Conservation (phyloP, 805 yeast genomes). For the Hanseniaspora vineae region DNA sequence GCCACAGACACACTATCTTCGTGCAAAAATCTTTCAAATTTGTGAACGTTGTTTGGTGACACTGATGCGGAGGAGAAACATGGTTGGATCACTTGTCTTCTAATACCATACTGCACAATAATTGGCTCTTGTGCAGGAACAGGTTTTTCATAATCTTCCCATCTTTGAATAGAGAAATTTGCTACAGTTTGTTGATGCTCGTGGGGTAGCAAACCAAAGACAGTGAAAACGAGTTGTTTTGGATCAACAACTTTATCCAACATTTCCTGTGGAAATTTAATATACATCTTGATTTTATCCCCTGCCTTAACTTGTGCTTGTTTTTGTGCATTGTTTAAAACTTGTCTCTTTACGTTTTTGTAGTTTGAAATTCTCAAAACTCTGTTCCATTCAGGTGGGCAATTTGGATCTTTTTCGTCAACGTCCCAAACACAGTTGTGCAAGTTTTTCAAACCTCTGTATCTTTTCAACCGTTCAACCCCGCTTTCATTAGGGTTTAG, state of each 20-base stretch:
- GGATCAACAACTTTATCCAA: slow-evolving; percentile 33
- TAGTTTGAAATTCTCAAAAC: slow-evolving; percentile 63
- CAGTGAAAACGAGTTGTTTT: slow-evolving; percentile 36
- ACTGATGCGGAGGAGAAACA: slow-evolving; percentile 67
- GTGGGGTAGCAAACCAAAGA: slow-evolving; percentile 67
- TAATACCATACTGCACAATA: slow-evolving; percentile 85
- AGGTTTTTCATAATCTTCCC: slow-evolving; percentile 85
- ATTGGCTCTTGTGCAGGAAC: slow-evolving; percentile 71
- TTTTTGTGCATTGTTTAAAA: slow-evolving; percentile 41
- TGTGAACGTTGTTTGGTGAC: slow-evolving; percentile 75
- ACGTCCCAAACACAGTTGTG: slow-evolving; percentile 77
- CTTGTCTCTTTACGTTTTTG: slow-evolving; percentile 59
- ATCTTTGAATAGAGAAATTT: slow-evolving; percentile 68
- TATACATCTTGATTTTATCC: slow-evolving; percentile 41
- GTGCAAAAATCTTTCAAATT: slow-evolving; percentile 72
- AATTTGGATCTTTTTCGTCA: slow-evolving; percentile 63
- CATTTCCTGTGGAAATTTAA: slow-evolving; percentile 42
- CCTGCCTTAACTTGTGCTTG: slow-evolving; percentile 48
- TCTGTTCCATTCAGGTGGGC: slow-evolving; percentile 70
- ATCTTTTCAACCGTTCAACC: slow-evolving; percentile 57
- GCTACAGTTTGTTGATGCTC: slow-evolving; percentile 80
- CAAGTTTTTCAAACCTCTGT: slow-evolving; percentile 78
- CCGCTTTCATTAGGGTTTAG: slow-evolving; percentile 66
- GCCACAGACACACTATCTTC: slow-evolving; percentile 66
- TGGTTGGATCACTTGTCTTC: slow-evolving; percentile 76